Evolutionary conservation across 129 eudicot species (phyloP).

Genomic region (Pseudognaphalium luteoalbum): DNA sequence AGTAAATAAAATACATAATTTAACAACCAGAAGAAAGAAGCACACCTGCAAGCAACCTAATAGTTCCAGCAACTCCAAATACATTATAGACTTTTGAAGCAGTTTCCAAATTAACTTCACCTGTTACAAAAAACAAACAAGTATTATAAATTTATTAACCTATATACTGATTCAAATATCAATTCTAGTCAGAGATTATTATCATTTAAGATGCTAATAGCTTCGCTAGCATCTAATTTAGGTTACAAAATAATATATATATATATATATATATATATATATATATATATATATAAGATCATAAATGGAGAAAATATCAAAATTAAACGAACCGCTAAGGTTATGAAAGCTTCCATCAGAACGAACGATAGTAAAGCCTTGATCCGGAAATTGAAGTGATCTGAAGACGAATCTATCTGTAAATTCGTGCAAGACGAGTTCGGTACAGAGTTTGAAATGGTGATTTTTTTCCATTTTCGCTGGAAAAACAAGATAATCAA

Average conservation of each 20-base stretch:
- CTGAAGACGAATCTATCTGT: slow-evolving; percentile 54
- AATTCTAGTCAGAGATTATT: background rate
- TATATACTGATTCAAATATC: too few relatives aligned
- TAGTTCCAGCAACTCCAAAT: slow-evolving; percentile 90
- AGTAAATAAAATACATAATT: background rate
- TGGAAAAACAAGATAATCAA: background rate
- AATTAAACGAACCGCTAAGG: slow-evolving; percentile 46
- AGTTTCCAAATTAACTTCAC: slow-evolving; percentile 50
- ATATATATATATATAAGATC: too few relatives aligned
- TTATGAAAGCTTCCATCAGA: slow-evolving; percentile 65
- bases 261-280: too few relatives aligned
- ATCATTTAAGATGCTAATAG: background rate
- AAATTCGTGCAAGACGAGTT: slow-evolving; percentile 70
- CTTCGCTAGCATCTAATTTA: background rate
- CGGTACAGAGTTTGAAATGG: slow-evolving; percentile 64
- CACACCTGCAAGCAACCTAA: slow-evolving; percentile 84
- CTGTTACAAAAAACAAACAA: slow-evolving; percentile 37
- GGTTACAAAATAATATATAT: too few relatives aligned
- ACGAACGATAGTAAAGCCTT: slow-evolving; percentile 60
- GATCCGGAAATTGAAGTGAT: slow-evolving; percentile 58
- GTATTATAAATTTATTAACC: background rate
- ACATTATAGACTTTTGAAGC: slow-evolving; percentile 62
- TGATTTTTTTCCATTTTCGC: background rate
- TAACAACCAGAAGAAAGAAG: slow-evolving; percentile 1
- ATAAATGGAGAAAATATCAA: background rate